A percentile compares a stretch with the other conserved stretches of the same genome.
phyloP scores from a whole-genome alignment of 2,329 filamentous ascomycete species.

The Botryotinia calthae region DNA sequence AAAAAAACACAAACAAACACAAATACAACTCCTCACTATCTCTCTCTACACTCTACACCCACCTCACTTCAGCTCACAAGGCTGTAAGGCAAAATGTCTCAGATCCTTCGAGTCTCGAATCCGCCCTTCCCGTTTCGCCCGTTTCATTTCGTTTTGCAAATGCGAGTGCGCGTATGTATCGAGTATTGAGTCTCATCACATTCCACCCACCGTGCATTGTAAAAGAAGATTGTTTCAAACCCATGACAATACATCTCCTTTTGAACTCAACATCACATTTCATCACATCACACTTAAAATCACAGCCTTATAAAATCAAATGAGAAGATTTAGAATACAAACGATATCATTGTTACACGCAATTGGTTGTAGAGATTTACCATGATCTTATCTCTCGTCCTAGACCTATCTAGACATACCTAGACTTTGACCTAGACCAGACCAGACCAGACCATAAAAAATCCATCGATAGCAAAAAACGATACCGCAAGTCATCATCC shows the following conservation, averaged over 20 bases:
- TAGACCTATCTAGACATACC: conserved; percentile 9
- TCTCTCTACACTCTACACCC: no score
- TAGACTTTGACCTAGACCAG: conserved; percentile 22
- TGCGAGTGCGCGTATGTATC: not conserved
- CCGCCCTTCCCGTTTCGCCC: not conserved
- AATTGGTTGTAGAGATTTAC: conserved; percentile 28
- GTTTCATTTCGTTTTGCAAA: not conserved
- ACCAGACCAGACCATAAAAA: conserved; percentile 10
- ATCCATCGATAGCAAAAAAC: conserved; percentile 2
- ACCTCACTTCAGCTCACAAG: not conserved
- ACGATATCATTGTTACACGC: conserved; percentile 33
- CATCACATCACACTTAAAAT: not conserved
- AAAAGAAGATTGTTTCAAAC: not conserved
- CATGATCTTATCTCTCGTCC: not conserved
- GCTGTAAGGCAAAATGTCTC: not conserved
- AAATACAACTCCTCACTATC: no score
- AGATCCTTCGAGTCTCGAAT: not conserved
- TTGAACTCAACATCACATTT: not conserved
- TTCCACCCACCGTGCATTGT: not conserved
- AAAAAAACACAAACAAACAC: no score
- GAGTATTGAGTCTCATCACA: not conserved
- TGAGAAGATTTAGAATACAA: conserved; percentile 37
- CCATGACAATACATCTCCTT: not conserved
- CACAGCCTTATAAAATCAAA: conserved; percentile 16
- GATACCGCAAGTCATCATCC: conserved; percentile 16